Percentiles rank a stretch among this genome's conserved stretches.
Evolutionary conservation across 345 rosid genomes (phyloP).

Genomic region (Murraya koenigii): DNA sequence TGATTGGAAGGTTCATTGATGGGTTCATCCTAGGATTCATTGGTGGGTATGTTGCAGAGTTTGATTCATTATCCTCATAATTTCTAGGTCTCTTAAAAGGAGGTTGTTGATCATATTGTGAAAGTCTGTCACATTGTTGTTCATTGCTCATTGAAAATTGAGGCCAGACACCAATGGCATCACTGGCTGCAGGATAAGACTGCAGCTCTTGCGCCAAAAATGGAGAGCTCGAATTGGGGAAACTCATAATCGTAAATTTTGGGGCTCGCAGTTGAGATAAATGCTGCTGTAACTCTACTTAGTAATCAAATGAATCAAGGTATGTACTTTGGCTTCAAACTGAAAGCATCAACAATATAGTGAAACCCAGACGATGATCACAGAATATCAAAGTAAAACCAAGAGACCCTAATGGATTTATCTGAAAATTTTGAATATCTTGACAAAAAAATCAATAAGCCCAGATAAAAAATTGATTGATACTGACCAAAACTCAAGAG

Average conservation of each 20-base stretch:
- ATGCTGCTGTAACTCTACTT: background rate
- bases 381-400: background rate
- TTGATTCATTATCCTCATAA: constrained; percentile 48
- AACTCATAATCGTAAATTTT: constrained; percentile 40
- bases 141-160: constrained; percentile 43
- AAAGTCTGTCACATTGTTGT: constrained; percentile 44
- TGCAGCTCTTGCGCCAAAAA: constrained; percentile 33
- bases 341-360: background rate
- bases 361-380: background rate
- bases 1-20: constrained; percentile 42
- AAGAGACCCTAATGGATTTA: background rate
- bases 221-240: constrained; percentile 46
- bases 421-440: background rate
- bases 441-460: background rate
- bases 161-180: constrained; percentile 61
- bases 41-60: constrained; percentile 15
- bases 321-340: background rate
- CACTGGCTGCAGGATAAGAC: constrained; percentile 36
- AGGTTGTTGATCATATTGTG: constrained; percentile 44
- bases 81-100: constrained; percentile 64
- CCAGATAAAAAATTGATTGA: background rate
- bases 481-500: background rate
- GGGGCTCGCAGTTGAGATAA: background rate
- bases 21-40: constrained; percentile 24
- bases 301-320: background rate